A percentile compares a stretch with the other conserved stretches of the same genome.
Evolutionary conservation across 2,329 filamentous ascomycete genomes (phyloP).

Genomic region (Verticillium isaacii): DNA sequence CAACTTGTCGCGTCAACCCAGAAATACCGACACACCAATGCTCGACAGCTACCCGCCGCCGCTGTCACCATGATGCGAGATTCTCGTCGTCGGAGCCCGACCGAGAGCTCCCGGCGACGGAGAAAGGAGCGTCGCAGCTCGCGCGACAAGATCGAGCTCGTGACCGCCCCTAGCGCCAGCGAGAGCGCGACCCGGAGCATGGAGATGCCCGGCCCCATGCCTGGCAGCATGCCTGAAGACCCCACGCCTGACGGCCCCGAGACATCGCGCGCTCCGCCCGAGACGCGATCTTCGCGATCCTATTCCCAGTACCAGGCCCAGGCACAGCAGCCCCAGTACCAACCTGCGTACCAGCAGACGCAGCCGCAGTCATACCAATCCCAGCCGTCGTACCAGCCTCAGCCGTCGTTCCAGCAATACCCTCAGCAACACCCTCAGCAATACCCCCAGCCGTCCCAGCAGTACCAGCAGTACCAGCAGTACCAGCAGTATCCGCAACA

Average conservation of each 20-base stretch:
- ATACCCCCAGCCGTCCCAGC: conserved; percentile 10
- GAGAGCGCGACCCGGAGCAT: conserved; percentile 4
- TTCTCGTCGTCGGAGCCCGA: conserved; percentile 49
- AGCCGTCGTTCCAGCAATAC: conserved; percentile 9
- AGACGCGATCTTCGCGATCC: not conserved
- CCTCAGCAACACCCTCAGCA: conserved; percentile 9
- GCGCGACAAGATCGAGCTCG: conserved; percentile 7
- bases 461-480: conserved; percentile 3
- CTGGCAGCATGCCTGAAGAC: conserved; percentile 2
- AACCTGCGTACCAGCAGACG: not conserved
- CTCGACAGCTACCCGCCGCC: conserved; percentile 5
- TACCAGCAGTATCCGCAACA: conserved; percentile 13
- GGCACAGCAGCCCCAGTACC: conserved; percentile 1
- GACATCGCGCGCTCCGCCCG: not conserved
- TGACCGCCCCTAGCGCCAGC: conserved; percentile 1
- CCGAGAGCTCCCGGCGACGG: conserved; percentile 48
- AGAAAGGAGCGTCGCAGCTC: conserved; percentile 14
- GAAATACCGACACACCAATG: conserved; percentile 5
- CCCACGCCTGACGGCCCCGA: not conserved
- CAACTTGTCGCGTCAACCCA: not conserved
- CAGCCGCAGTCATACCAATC: conserved; percentile 15
- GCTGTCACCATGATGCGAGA: conserved; percentile 46
- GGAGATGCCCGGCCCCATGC: conserved; percentile 4
- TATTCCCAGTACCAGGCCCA: conserved; percentile 1
- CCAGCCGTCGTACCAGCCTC: conserved; percentile 12